Base-by-base conservation (phyloP, 192 early-diverging fungal species). In the Cladochytrium replicatum region DNA sequence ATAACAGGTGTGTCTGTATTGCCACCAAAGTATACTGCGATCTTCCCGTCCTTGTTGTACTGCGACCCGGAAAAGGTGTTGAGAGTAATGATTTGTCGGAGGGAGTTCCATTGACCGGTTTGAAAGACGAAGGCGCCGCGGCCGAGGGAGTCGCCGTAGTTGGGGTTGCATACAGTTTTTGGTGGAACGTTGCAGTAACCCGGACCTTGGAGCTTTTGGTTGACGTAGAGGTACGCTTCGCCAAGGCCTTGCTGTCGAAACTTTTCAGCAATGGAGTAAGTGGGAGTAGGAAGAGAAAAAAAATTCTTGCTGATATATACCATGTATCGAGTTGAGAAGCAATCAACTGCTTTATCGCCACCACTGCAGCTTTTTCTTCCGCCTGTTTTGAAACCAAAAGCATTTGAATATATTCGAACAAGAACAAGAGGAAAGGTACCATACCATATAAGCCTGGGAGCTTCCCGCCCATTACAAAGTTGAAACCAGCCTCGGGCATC, bases 401-500 rank as follows among this genome's bases (percentile, higher is more conserved):
- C 41, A 43, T 6, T 22, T 7, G 28, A 13, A 42, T 52, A 21
- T 37, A 17, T 13, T 37, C 34, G 13, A 13, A 13, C 17, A 13
- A 37, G 17, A 37, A 13, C 17, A 37, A 13, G 17, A 37, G 17
- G 34, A 17, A 17, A 37, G 17, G 17, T 13, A 37, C 17, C 34
- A 24, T 19, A 43, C 69, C 55, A 45, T 74, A 67, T 15, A 77
- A 48, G 26, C 77, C 77, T 2, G 77, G 77, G 6, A 80, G 50
- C 32, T 80, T 80, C 3, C 77, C 77, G 25, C 77, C 77, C 28
- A 64, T 66, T 29, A 68, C 65, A 55, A 69, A 80, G n/a, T 72
- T 49, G 52, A 80, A 80, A 0, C 60, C 61, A 8, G 50, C 47
- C 29, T 69, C 39, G 46, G 75, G 75, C 19, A 43, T 49, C 22